Base-by-base conservation (phyloP, 75 land plant genomes). In the Pinus taeda region DNA sequence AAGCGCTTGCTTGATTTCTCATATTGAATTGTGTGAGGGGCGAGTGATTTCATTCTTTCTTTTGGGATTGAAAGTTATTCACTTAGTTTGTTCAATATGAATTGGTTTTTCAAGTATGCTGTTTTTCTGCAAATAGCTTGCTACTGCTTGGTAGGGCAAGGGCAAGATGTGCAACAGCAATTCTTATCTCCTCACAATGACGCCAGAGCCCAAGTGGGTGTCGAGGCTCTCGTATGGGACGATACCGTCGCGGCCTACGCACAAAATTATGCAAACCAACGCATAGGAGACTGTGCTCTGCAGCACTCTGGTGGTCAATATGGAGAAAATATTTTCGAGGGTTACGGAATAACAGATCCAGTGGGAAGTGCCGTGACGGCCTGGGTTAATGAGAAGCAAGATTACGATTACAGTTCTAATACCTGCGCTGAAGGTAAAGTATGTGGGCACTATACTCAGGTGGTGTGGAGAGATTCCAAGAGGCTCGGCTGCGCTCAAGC, bases 321-420 rank as follows among this genome's bases (percentile, higher is more conserved):
- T 26, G 89, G 89, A 11, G 89, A 88, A 73, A 88, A 85, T 66
- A 29, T 88, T n/a, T 86, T 76, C 37, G 58, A 57, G 71, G 79
- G 79, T 26, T 14, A 26, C 26, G 26, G 26, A 26, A 26, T 33
- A 33, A 61, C 75, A 53, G 45, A 30, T 2, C 76, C 80, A 0
- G 60, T 71, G 0, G 79, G 55, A 14, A 85, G 79, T 0, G 84
- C 85, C 12, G 81, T 82, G 22, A 36, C 15, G 4, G 21, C 75
- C 24, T 87, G 89, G 89, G 76, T 78, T 4, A 61, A 33, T 1
- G 89, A 87, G 74, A 83, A 87, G 77, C 64, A 61, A 15, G 22
- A 84, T 74, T 87, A 83, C 53, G 59, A 87, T 60, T 66, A 83
- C 69, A 20, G 15, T 12, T 26, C 73, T 0, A 84, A 84, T 66